Evolutionary conservation across 2,329 filamentous ascomycete genomes (phyloP), one percentile per base, ranked within the genome.

Genomic region (Nothomitra cinnamomea): DNA sequence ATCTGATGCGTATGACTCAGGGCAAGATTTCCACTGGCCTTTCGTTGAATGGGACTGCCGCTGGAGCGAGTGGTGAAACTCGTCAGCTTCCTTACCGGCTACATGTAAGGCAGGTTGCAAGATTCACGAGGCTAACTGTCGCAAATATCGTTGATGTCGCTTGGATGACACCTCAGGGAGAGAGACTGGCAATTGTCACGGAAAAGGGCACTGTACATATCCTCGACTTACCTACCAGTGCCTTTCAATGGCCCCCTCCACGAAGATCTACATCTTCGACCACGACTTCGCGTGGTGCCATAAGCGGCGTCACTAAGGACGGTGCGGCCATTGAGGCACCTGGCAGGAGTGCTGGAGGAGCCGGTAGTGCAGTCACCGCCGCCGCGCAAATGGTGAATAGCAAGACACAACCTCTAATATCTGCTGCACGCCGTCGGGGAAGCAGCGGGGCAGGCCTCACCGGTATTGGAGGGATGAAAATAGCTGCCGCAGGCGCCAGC

Each of bases 121-220:
- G 89, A 56, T 95, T 94, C 63, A 86, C 87, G 19, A 82, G 92
- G 41, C 84, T 95, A 78, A 96, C 90, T 1, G 84, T 90, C 50
- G 87, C 92, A 2, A 85, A 86, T 53, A 87, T 96, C 54, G 78
- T 95, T 21, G 90, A 95, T 62, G 85, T 95, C 42, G 80, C 82
- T 2, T 98, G 92, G 92, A 83, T 84, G 1, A 77, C 79, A 53
- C 86, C 86, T 2, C 82, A 82, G 54, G 87, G 86, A 21, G 86
- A 94, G 63, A 82, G 85, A 55, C 70, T 94, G 40, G 90, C 89
- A 1, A 82, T 98, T 69, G 80, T 95, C 24, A 96, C 92, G 0
- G 87, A 94, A 62, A 85, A 89, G 60, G 88, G 90, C n/a, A 98
- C 92, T 7, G 82, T 95, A 10, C 92, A 98, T 67, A 78, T 96